Conservation (phyloP, 2,329 filamentous ascomycete species). For the Aspergillus ruber region DNA sequence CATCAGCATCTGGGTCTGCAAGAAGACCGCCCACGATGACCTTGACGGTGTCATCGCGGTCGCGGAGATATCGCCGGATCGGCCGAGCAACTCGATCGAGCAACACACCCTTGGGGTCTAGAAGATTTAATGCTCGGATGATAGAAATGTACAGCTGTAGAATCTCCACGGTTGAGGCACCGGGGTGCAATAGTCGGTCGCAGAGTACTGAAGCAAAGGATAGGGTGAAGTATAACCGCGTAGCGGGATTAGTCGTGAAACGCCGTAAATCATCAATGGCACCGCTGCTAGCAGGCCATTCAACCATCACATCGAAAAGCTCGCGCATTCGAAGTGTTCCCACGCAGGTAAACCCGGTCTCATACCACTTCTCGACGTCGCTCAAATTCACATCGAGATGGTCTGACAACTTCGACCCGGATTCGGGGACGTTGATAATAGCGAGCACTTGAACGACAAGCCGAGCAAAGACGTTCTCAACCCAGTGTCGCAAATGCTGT, state of each 20-base stretch:
- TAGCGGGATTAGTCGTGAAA: conserved; percentile 47
- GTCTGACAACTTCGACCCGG: conserved; percentile 15
- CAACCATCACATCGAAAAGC: conserved; percentile 57
- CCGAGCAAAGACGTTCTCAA: conserved; percentile 49
- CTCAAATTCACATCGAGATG: conserved; percentile 29
- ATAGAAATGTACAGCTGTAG: conserved; percentile 63
- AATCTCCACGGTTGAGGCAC: conserved; percentile 60
- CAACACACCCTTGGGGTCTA: conserved; percentile 60
- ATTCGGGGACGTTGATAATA: conserved; percentile 27
- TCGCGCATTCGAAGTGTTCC: conserved; percentile 51
- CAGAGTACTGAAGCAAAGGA: conserved; percentile 50
- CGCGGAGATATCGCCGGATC: conserved; percentile 57
- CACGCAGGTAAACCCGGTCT: conserved; percentile 49
- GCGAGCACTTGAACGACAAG: conserved; percentile 45
- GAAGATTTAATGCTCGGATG: conserved; percentile 56
- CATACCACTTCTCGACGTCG: conserved; percentile 49
- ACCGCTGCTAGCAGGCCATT: conserved; percentile 53
- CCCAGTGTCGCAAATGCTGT: conserved; percentile 49
- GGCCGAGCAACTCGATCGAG: conserved; percentile 61
- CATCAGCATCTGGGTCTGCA: conserved; percentile 45
- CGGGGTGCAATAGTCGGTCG: conserved; percentile 54
- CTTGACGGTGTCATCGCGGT: conserved; percentile 59
- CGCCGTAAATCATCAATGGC: conserved; percentile 57
- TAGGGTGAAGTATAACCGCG: conserved; percentile 50
- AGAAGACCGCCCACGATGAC: conserved; percentile 60